Evolutionary conservation across 2,329 filamentous ascomycete species (phyloP).

Genomic region (Ophiostoma sp.): DNA sequence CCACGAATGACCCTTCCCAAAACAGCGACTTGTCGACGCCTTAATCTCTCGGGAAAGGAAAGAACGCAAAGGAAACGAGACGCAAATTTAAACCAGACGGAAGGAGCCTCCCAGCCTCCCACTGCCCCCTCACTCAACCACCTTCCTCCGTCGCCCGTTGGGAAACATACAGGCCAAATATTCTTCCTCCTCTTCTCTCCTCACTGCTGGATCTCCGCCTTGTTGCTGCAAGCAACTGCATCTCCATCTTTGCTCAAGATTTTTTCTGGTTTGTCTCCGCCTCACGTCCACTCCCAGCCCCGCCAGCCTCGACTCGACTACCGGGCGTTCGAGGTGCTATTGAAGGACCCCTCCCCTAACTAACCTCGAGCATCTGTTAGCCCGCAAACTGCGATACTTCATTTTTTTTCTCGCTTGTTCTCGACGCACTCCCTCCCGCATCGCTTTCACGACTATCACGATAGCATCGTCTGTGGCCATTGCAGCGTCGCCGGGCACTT

Average conservation of each 20-base stretch:
- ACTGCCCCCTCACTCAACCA: not conserved
- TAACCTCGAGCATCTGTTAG: not conserved
- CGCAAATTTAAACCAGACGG: not conserved
- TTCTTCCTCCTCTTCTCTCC: constrained; percentile 21
- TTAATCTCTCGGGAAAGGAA: not conserved
- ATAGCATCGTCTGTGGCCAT: not conserved
- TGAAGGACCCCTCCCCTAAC: not conserved
- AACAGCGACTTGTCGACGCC: not conserved
- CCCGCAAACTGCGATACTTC: not conserved
- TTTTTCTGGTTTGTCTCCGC: constrained; percentile 9
- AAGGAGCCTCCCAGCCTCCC: not conserved
- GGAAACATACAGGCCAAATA: constrained; percentile 11
- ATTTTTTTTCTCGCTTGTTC: not conserved
- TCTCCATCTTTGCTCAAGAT: constrained; percentile 1
- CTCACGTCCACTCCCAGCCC: not conserved
- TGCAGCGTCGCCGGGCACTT: not conserved
- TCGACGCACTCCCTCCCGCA: not conserved
- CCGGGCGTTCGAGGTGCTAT: not conserved
- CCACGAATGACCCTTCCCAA: not conserved
- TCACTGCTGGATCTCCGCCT: not conserved
- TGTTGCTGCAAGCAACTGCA: constrained; percentile 15
- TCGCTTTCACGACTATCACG: not conserved
- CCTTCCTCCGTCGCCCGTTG: not conserved
- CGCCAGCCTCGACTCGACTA: constrained; percentile 8
- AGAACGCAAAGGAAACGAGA: not conserved